Evolutionary conservation across 176 grass and related monocot genomes (phyloP), one percentile per base, ranked within the genome.

Genomic region (Leersia perrieri): DNA sequence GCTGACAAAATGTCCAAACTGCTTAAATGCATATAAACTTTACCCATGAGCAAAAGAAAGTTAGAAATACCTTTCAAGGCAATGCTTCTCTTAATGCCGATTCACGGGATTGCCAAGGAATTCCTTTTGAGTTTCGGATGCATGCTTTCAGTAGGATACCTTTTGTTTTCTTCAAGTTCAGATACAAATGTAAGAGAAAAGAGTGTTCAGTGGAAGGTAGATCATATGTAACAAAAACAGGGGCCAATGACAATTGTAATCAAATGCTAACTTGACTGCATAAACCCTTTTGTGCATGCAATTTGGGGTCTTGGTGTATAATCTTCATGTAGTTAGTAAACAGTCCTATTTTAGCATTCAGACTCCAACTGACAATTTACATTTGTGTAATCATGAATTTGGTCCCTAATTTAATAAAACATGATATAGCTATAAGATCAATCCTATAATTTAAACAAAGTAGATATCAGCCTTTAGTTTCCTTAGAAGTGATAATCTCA

Each of bases 311-410:
- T 82, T 88, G 90, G 57, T 98, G 95, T 75, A 95, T 87, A 77
- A 91, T 84, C 90, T 91, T 98, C 95, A 98, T 91, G 63, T 53
- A 88, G 31, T 94, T 95, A 69, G 83, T 95, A 88, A 98, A 98
- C 72, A 98, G 73, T 88, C 95, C 92, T 86, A 92, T 98, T 95
- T 93, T 92, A 83, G 92, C 92, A 98, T 98, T 98, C 69, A 95
- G 90, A 92, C 90, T 98, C 95, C 95, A 88, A n/a, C n/a, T n/a
- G n/a, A n/a, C n/a, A n/a, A n/a, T n/a, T n/a, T n/a, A n/a, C n/a
- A n/a, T n/a, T n/a, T n/a, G n/a, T n/a, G n/a, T n/a, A n/a, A n/a
- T n/a, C n/a, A n/a, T n/a, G n/a, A n/a, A n/a, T n/a, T n/a, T n/a
- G n/a, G n/a, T n/a, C n/a, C n/a, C n/a, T n/a, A n/a, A n/a, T n/a